Base-by-base conservation (phyloP, 129 eudicot species). In the Pittosporum tobira region DNA sequence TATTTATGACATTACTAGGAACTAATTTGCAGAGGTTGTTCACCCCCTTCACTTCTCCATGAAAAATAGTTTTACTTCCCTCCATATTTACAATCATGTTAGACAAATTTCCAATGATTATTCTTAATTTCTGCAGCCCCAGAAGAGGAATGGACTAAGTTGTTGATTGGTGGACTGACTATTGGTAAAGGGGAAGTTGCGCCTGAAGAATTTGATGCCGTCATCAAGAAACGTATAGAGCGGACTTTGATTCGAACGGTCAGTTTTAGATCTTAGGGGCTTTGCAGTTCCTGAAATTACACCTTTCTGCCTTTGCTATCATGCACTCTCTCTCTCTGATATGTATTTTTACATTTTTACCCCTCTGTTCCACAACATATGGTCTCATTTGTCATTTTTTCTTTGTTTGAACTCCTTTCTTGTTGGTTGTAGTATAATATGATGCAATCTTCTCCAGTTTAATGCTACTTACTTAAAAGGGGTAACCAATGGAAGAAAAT, bases 161-260 rank as follows among this genome's bases (percentile, higher is more conserved):
- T 81, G 70, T 63, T 91, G 70, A 62, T 91, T 24, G 61, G 83
- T 62, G 85, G 94, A 54, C 31, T 91, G 61, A 76, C 70, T 55
- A 23, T 64, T 44, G 96, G 94, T 28, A 86, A 83, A 71, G 98
- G 98, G 26, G 84, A 83, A 25, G 55, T 83, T 37, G 34, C 96
- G 10, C 81, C 84, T 12, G 94, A 86, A 67, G 88, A 80, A 48
- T 57, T 91, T 25, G 69, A 66, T 74, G 81, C 85, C 55, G 96
- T 71, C 55, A 79, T 83, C 37, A 91, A 86, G 75, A 91, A 91
- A 81, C 87, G 98, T 49, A 86, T 78, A 48, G 98, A 91, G 71
- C 78, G 98, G 53, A 79, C 80, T 49, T 69, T 86, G 53, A 91
- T 91, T 59, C 79, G 98, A 61, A 91, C 96, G 51, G 98, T 90